phyloP scores from a whole-genome alignment of 1,284 basidiomycete genomes.

The Ceratobasidium sp. region DNA sequence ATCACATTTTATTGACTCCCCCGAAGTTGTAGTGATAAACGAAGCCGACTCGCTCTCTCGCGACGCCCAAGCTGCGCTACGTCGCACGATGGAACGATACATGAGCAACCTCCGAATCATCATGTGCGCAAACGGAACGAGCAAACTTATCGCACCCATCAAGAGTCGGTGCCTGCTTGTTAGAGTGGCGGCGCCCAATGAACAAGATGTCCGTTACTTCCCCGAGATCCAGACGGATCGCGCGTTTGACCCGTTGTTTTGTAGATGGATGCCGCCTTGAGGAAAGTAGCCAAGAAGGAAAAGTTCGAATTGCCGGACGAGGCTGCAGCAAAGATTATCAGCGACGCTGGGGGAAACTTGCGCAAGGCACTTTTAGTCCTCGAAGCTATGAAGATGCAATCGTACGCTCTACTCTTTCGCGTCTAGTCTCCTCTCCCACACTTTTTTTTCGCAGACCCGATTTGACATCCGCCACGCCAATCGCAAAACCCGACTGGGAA shows the following conservation, averaged over 20 bases:
- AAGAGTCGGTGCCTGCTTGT: slow-evolving; percentile 94
- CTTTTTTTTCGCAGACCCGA: slow-evolving; percentile 64
- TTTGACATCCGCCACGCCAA: slow-evolving; percentile 75
- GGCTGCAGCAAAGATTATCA: slow-evolving; percentile 77
- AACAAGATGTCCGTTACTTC: slow-evolving; percentile 70
- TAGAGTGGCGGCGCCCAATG: slow-evolving; percentile 88
- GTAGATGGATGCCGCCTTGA: slow-evolving; percentile 84
- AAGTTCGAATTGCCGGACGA: slow-evolving; percentile 83
- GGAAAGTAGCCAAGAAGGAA: slow-evolving; percentile 85
- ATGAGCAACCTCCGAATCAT: slow-evolving; percentile 98
- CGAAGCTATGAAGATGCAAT: slow-evolving; percentile 96
- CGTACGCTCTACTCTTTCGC: slow-evolving; percentile 60
- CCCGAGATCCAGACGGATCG: not conserved
- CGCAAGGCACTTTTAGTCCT: slow-evolving; percentile 94
- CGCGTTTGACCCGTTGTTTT: slow-evolving; percentile 13
- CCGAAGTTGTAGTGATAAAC: slow-evolving; percentile 95
- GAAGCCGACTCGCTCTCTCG: slow-evolving; percentile 95
- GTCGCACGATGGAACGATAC: slow-evolving; percentile 99
- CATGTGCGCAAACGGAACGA: slow-evolving; percentile 97
- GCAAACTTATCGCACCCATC: slow-evolving; percentile 96
- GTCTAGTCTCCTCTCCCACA: not conserved
- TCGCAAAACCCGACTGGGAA: slow-evolving; percentile 99
- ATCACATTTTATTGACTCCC: slow-evolving; percentile 14
- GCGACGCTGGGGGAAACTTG: slow-evolving; percentile 89
- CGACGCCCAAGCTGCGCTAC: slow-evolving; percentile 96